phyloP scores from a whole-genome alignment of 2,329 filamentous ascomycete species.

The Beauveria brongniartii region DNA sequence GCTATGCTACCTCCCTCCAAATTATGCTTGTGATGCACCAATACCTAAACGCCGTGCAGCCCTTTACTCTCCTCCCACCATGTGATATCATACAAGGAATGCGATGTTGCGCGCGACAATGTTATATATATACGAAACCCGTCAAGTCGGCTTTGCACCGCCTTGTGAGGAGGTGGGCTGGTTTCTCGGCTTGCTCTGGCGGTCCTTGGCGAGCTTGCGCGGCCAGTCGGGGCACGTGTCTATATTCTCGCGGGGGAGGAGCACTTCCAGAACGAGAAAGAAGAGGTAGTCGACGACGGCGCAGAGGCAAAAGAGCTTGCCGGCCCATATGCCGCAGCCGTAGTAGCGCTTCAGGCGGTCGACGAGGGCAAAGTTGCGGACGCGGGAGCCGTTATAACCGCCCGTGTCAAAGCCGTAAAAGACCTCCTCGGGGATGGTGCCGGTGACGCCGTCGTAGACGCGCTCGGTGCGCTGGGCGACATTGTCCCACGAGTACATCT shows the following conservation, averaged over 20 bases:
- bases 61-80: neutral
- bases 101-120: too few relatives aligned
- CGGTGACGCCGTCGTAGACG: conserved; percentile 89
- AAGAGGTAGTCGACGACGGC: conserved; percentile 91
- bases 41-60: neutral
- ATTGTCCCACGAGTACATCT: conserved; percentile 98
- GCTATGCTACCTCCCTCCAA: neutral
- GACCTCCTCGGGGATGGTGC: conserved; percentile 74
- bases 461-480: conserved; percentile 89
- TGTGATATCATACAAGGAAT: neutral
- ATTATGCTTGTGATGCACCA: neutral
- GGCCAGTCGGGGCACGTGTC: conserved; percentile 92
- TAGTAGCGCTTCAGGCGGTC: conserved; percentile 95
- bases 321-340: conserved; percentile 96
- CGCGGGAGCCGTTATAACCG: conserved; percentile 60
- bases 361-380: conserved; percentile 85
- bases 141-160: neutral
- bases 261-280: conserved; percentile 80
- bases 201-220: conserved; percentile 46
- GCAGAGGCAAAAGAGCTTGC: conserved; percentile 92
- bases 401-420: conserved; percentile 77
- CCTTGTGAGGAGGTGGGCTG: conserved; percentile 26
- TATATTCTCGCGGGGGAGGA: conserved; percentile 75
- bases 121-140: neutral
- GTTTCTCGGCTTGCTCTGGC: conserved; percentile 17